Conservation (phyloP, 2,329 filamentous ascomycete genomes). For the Ophiostoma pallidulum region DNA sequence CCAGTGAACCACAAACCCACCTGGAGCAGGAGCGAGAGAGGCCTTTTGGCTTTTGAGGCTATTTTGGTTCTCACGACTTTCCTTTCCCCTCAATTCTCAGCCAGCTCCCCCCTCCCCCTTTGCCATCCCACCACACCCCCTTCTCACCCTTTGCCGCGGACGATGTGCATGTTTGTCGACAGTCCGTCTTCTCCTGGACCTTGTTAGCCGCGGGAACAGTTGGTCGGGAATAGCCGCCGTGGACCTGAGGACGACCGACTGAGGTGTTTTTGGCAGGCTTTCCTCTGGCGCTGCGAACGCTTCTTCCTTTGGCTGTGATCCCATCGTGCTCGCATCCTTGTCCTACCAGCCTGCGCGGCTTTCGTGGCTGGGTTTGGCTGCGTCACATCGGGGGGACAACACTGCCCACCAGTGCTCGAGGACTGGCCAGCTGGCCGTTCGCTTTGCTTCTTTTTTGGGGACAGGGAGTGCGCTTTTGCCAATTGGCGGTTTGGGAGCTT, state of each 20-base stretch:
- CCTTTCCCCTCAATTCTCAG: background rate
- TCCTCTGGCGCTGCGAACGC: too few species aligned
- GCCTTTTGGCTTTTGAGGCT: too few species aligned
- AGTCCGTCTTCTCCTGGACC: background rate
- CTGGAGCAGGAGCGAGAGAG: background rate
- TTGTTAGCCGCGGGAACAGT: conserved; percentile 4
- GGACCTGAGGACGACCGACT: background rate
- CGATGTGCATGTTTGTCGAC: background rate
- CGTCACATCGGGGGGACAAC: background rate
- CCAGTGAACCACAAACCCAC: background rate
- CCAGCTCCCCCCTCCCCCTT: background rate
- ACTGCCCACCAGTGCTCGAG: too few species aligned
- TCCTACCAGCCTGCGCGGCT: background rate
- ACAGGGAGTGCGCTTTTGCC: background rate
- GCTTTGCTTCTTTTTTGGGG: background rate
- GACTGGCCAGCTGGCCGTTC: too few species aligned
- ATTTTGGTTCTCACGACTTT: background rate
- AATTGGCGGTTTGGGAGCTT: background rate
- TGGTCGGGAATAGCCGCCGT: conserved; percentile 12
- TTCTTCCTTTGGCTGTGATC: background rate
- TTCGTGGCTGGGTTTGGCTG: background rate
- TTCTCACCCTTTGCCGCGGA: background rate
- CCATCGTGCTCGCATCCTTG: background rate
- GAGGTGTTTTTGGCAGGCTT: background rate
- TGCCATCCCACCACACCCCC: background rate